phyloP scores from a whole-genome alignment of 2,329 filamentous ascomycete species.

The Macrophomina tecta region DNA sequence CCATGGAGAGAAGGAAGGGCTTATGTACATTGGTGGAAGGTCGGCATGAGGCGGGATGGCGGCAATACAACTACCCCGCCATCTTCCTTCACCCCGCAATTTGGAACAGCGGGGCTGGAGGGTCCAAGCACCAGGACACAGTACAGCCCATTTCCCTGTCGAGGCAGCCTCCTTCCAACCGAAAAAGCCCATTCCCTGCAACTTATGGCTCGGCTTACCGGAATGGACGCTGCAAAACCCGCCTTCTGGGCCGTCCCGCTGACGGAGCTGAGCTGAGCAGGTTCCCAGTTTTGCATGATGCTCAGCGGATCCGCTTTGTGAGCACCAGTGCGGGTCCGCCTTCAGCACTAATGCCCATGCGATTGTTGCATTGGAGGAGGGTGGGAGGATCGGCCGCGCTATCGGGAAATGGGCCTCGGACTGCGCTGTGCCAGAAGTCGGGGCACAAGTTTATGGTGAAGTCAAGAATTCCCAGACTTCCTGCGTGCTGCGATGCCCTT shows the following conservation, averaged over 20 bases:
- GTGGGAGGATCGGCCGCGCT: neutral
- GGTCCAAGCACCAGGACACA: slow-evolving; percentile 13
- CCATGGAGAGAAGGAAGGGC: neutral
- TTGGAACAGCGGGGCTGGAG: neutral
- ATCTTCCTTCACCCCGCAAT: slow-evolving; percentile 4
- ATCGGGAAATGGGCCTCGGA: neutral
- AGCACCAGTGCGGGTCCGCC: neutral
- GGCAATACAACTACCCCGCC: slow-evolving; percentile 3
- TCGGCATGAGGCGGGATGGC: neutral
- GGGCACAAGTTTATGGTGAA: neutral
- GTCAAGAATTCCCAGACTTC: slow-evolving; percentile 13
- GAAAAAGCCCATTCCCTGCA: neutral
- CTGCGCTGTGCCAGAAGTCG: neutral
- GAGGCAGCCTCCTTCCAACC: neutral
- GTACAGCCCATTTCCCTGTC: neutral
- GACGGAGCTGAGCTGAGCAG: neutral
- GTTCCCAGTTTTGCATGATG: neutral
- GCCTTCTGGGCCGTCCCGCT: too few relatives aligned
- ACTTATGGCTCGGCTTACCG: neutral
- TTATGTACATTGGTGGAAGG: slow-evolving; percentile 6
- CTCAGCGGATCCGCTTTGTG: slow-evolving; percentile 5
- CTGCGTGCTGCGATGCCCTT: slow-evolving; percentile 53
- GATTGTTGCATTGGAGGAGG: neutral
- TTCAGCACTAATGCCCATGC: neutral
- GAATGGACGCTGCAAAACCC: neutral